Evolutionary conservation across 164 flowering plant genomes (phyloP), one percentile per base, ranked within the genome.

Genomic region (Umbilicus rupestris): DNA sequence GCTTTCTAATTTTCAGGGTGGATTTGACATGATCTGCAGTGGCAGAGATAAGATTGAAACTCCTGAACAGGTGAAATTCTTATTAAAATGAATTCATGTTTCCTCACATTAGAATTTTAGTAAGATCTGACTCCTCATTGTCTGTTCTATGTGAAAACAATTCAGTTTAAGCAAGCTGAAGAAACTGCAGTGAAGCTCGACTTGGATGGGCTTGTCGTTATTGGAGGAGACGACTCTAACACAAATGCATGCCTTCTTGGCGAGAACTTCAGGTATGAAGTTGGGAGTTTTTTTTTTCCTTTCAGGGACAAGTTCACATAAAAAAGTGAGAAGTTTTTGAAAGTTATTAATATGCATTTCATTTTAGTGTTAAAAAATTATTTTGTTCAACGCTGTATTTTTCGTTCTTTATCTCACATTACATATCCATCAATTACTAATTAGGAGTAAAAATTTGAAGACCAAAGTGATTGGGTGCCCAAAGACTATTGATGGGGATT

Each of bases 11-110:
- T 71, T 33, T 66, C 87, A 94, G 99, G 97, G 99, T 76, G 99
- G 99, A 14, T 94, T 94, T 83, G 99, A 94, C 77, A 94, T 94
- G 99, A 91, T 94, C 47, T 80, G 92, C 63, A 94, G 99, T 83
- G 99, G 99, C 52, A 85, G 97, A 68, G 99, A 94, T 87, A 94
- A 94, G 79, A 94, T 94, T 80, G 99, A 94, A 83, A 89, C 99
- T 72, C 97, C 96, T 37, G 97, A 91, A 59, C 99, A 94, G 96
- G 99, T 93, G 26, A 35, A 22, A 20, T 17, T 37, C 24, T 63
- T 63, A 35, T 24, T 37, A 2, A 52, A 17, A 52, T 52, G 17
- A 11, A 52, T 10, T 26, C 5, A 20, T 6, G 22, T 50, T 2
- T 22, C 26, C 57, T 50, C 6, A 16, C 4, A 15, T 45, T 20